These are phyloP conservation scores for Exophiala bonariae DNA, from an alignment of 2,329 filamentous ascomycete genomes.

Conservation along the genomic window DNA sequence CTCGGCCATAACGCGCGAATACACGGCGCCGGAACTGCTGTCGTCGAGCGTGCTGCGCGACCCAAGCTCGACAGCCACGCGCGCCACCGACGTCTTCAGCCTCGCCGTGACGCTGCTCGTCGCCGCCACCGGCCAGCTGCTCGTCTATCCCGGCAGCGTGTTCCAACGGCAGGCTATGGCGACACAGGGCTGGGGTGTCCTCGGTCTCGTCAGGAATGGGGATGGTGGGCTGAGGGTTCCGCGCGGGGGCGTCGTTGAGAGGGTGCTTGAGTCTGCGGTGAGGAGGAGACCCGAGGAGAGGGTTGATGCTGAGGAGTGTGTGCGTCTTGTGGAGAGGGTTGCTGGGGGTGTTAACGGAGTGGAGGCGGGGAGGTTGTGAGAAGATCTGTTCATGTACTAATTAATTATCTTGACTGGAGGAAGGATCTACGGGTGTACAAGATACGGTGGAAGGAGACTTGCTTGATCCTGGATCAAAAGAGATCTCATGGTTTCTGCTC, in stretches of 20 bases:
- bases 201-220: slow-evolving; percentile 41
- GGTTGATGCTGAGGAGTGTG: slow-evolving; percentile 21
- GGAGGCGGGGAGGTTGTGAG: too few species aligned
- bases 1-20: slow-evolving; percentile 46
- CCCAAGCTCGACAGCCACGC: slow-evolving; percentile 35
- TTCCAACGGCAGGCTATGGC: slow-evolving; percentile 46
- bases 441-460: too few species aligned
- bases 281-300: slow-evolving; percentile 32
- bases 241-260: slow-evolving; percentile 41
- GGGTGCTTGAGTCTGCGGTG: slow-evolving; percentile 39
- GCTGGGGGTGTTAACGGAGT: too few species aligned
- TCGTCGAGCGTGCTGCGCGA: slow-evolving; percentile 36
- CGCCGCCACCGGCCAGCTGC: slow-evolving; percentile 45
- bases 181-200: slow-evolving; percentile 42
- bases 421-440: too few species aligned
- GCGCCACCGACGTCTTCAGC: slow-evolving; percentile 47
- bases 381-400: too few species aligned
- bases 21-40: slow-evolving; percentile 47
- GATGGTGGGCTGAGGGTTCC: slow-evolving; percentile 40
- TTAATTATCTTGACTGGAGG: too few species aligned
- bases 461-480: too few species aligned
- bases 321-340: slow-evolving; percentile 16
- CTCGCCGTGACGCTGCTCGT: slow-evolving; percentile 47
- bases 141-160: slow-evolving; percentile 42
- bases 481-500: too few species aligned